Evolutionary conservation across 1,284 basidiomycete genomes (phyloP).

Genomic region (Wallemia hederae): DNA sequence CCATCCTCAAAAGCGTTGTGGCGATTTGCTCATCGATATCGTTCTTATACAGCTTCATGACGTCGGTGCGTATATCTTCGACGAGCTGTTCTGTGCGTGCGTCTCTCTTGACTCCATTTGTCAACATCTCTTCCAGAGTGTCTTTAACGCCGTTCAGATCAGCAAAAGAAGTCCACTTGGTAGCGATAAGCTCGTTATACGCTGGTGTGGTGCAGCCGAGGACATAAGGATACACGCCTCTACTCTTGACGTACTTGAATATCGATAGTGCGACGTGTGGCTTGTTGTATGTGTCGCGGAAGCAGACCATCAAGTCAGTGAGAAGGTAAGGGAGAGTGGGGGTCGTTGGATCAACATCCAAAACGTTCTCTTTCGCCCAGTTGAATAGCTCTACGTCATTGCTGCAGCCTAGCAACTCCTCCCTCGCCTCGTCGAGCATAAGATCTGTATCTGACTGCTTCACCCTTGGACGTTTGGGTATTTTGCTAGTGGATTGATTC

Average conservation of each 20-base stretch:
- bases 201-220: constrained; percentile 54
- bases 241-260: constrained; percentile 41
- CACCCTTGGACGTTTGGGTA: neutral
- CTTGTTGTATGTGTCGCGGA: constrained; percentile 42
- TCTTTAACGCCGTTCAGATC: constrained; percentile 42
- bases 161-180: constrained; percentile 47
- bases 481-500: neutral
- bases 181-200: constrained; percentile 56
- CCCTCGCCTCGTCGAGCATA: constrained; percentile 35
- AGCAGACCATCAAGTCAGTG: constrained; percentile 37
- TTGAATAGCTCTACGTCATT: constrained; percentile 41
- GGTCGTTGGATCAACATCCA: constrained; percentile 16
- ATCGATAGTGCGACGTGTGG: constrained; percentile 55
- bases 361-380: constrained; percentile 44
- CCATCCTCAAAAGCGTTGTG: neutral
- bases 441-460: neutral
- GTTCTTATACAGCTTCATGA: constrained; percentile 11
- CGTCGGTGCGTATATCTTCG: constrained; percentile 34
- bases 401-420: constrained; percentile 36
- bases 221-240: constrained; percentile 46
- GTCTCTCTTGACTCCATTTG: constrained; percentile 40
- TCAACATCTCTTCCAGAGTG: constrained; percentile 46
- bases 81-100: constrained; percentile 27
- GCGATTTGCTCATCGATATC: neutral
- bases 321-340: constrained; percentile 38